Base-by-base conservation (phyloP, 176 grass and related monocot species). In the Zizania latifolia region DNA sequence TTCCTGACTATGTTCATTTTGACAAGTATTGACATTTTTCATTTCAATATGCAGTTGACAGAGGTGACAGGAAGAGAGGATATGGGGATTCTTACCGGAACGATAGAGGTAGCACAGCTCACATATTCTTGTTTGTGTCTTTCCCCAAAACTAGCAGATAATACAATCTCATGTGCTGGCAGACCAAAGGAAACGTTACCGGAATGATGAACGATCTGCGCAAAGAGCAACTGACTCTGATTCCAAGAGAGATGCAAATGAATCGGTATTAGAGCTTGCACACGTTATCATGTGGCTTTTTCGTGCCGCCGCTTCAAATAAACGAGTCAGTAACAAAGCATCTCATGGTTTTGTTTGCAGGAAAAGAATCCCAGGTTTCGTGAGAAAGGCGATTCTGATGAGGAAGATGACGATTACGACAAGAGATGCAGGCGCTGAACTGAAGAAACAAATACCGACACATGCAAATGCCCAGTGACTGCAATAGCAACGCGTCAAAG, bases 331-430 rank as follows among this genome's bases (percentile, higher is more conserved):
- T 70, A 34, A 83, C 23, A 3, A 36, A 55, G 17, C 23, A 12
- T 34, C 14, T 13, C 6, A 36, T 11, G 13, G 5, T 45, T 74
- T 43, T 28, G 58, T 89, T 44, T 81, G 10, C 59, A 94, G 95
- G 95, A 94, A 68, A 99, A 90, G 70, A 94, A 99, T 76, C 89
- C 95, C 40, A 86, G 91, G 28, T 99, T 99, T 24, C 84, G 91
- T 44, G 94, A 94, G 84, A 94, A 78, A 58, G 94, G 86, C n/a
- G 91, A 89, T 66, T 90, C 94, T 22, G 94, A 98, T 39, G 91
- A 93, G 2, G 88, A 90, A 3, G 91, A 98, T 0, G 90, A 94
- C 6, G 94, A 93, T 63, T 81, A 90, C 4, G 88, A 97, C 65
- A 90, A 86, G 84, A 94, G 86, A 81, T 76, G 89, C 1, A 84